Conservation (phyloP, 208 protist genomes). For the Crithidia brevicula region DNA sequence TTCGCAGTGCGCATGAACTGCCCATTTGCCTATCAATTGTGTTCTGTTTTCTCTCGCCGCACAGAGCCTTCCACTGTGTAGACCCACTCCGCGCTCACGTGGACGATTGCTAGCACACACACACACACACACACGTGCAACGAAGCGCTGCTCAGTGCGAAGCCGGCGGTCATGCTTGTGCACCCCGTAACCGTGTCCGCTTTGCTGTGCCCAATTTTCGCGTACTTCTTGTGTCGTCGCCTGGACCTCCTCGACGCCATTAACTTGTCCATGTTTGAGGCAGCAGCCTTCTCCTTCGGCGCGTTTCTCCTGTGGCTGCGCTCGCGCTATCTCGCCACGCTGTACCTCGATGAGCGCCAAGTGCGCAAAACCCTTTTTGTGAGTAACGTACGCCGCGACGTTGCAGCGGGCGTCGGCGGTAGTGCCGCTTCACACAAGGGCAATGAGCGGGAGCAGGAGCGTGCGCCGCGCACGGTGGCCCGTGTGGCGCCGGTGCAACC, state of each 20-base stretch:
- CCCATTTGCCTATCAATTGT: too few relatives aligned
- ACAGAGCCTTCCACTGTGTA: too few relatives aligned
- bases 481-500: conserved; percentile 44
- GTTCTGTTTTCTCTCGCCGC: too few relatives aligned
- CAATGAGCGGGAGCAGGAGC: neutral
- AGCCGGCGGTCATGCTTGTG: neutral
- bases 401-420: neutral
- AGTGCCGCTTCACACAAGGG: neutral
- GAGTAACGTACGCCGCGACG: neutral
- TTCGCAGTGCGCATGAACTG: too few relatives aligned
- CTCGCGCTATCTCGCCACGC: conserved; percentile 45
- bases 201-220: conserved; percentile 18
- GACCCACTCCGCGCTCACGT: too few relatives aligned
- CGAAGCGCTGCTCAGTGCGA: too few relatives aligned
- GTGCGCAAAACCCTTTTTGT: conserved; percentile 18
- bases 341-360: conserved; percentile 47
- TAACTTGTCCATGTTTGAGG: conserved; percentile 35
- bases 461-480: conserved; percentile 35
- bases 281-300: conserved; percentile 33
- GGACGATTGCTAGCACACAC: too few relatives aligned
- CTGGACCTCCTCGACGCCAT: conserved; percentile 13
- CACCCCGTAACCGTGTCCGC: conserved; percentile 11
- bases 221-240: conserved; percentile 8
- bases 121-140: too few relatives aligned
- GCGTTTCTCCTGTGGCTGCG: conserved; percentile 52